These are phyloP conservation scores for Sclerotinia sclerotiorum DNA, from an alignment of 2,329 filamentous ascomycete species.

Conservation along the genomic window DNA sequence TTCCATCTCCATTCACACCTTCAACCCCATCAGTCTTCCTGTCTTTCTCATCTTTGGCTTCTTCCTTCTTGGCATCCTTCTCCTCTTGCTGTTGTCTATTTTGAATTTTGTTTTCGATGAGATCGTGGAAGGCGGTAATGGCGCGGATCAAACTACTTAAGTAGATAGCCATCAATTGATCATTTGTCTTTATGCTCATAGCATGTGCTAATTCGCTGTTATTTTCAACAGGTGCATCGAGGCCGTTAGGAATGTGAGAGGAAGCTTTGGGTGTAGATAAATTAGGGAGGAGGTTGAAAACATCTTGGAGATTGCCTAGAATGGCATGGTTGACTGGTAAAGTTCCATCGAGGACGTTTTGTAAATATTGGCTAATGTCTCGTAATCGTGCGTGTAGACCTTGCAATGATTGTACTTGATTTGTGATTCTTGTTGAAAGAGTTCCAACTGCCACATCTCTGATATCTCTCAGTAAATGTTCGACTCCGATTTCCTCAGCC, in stretches of 20 bases:
- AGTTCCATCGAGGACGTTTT: constrained; percentile 91
- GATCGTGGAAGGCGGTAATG: constrained; percentile 97
- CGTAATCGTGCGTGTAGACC: constrained; percentile 90
- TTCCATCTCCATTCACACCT: constrained; percentile 50
- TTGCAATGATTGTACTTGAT: constrained; percentile 95
- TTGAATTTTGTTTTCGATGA: constrained; percentile 99
- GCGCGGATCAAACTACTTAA: constrained; percentile 93
- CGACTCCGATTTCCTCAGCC: constrained; percentile 97
- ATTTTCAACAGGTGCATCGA: constrained; percentile 50
- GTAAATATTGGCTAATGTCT: constrained; percentile 92
- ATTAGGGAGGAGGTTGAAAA: constrained; percentile 97
- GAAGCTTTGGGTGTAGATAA: constrained; percentile 78
- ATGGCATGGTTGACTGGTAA: constrained; percentile 97
- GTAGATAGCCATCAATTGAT: constrained; percentile 98
- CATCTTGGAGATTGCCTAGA: constrained; percentile 95
- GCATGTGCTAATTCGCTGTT: constrained; percentile 89
- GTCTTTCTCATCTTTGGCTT: constrained; percentile 60
- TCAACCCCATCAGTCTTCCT: constrained; percentile 61
- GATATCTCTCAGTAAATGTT: constrained; percentile 96
- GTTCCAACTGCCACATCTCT: constrained; percentile 97
- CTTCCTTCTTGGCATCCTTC: constrained; percentile 76
- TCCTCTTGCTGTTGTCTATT: constrained; percentile 97
- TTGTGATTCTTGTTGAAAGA: constrained; percentile 93
- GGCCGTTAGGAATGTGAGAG: constrained; percentile 50
- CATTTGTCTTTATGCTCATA: constrained; percentile 99